Conservation (phyloP, 2,329 filamentous ascomycete species). For the Talaromyces sp. region DNA sequence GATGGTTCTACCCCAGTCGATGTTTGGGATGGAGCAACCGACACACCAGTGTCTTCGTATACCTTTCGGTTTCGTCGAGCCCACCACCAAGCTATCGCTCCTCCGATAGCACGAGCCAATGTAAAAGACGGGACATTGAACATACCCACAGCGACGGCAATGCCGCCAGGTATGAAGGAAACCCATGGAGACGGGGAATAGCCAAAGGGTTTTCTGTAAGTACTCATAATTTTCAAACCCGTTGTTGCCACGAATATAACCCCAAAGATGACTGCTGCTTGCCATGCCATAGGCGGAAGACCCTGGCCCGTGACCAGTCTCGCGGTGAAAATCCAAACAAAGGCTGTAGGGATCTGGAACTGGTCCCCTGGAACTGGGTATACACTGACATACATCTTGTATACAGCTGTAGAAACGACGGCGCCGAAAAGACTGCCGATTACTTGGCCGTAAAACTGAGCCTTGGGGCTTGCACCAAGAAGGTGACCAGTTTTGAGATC, state of each 20-base stretch:
- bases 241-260: conserved; percentile 69
- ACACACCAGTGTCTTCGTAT: not conserved
- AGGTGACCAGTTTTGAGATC: conserved; percentile 95
- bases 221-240: conserved; percentile 57
- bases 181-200: conserved; percentile 53
- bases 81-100: conserved; percentile 75
- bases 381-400: conserved; percentile 82
- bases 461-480: conserved; percentile 83
- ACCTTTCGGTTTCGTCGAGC: conserved; percentile 26
- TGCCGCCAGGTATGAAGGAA: conserved; percentile 78
- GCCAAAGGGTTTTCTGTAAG: conserved; percentile 26
- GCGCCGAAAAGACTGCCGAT: conserved; percentile 85
- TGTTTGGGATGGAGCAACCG: not conserved
- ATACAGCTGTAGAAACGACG: conserved; percentile 78
- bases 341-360: conserved; percentile 90
- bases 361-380: conserved; percentile 83
- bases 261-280: conserved; percentile 73
- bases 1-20: not conserved
- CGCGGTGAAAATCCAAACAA: conserved; percentile 97
- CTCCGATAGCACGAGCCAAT: conserved; percentile 77
- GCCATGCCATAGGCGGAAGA: conserved; percentile 73
- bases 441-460: conserved; percentile 94
- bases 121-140: conserved; percentile 98
- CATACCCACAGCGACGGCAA: conserved; percentile 95
- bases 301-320: conserved; percentile 87